Conservation (phyloP, 2,329 filamentous ascomycete genomes). For the Epicoccum sorghinum region DNA sequence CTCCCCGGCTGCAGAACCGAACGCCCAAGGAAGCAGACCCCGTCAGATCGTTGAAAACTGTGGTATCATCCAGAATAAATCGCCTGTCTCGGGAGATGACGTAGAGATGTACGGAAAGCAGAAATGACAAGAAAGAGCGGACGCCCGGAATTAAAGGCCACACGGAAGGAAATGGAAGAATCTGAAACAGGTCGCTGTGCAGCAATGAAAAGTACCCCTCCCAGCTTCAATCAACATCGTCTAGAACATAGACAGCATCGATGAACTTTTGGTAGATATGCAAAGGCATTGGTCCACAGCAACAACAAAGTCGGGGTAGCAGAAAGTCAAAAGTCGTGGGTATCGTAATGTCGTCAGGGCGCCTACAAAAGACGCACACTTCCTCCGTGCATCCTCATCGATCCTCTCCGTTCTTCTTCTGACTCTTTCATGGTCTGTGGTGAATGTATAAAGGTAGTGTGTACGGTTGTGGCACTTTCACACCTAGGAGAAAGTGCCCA, state of each 20-base stretch:
- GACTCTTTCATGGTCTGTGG: conserved; percentile 5
- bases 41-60: conserved; percentile 27
- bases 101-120: conserved; percentile 18
- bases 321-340: conserved; percentile 39
- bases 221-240: conserved; percentile 29
- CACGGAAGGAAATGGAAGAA: conserved; percentile 3
- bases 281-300: conserved; percentile 34
- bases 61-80: conserved; percentile 41
- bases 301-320: conserved; percentile 32
- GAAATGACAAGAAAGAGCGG: conserved; percentile 11
- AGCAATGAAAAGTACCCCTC: conserved; percentile 13
- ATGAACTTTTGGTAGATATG: conserved; percentile 36
- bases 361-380: conserved; percentile 20
- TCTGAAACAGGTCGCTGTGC: conserved; percentile 1
- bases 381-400: conserved; percentile 26
- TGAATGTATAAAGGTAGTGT: background rate
- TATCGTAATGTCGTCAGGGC: conserved; percentile 44
- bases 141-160: conserved; percentile 9
- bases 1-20: conserved; percentile 23
- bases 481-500: conserved; percentile 44
- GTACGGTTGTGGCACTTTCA: background rate
- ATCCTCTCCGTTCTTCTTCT: conserved; percentile 24
- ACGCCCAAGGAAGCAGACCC: conserved; percentile 33
- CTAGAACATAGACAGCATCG: conserved; percentile 17
- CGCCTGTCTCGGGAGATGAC: conserved; percentile 14